A percentile compares a stretch with the other conserved stretches of the same genome.
These are phyloP conservation scores for Neurospora sp. DNA, from an alignment of 495 filamentous ascomycete species.

Conservation along the genomic window DNA sequence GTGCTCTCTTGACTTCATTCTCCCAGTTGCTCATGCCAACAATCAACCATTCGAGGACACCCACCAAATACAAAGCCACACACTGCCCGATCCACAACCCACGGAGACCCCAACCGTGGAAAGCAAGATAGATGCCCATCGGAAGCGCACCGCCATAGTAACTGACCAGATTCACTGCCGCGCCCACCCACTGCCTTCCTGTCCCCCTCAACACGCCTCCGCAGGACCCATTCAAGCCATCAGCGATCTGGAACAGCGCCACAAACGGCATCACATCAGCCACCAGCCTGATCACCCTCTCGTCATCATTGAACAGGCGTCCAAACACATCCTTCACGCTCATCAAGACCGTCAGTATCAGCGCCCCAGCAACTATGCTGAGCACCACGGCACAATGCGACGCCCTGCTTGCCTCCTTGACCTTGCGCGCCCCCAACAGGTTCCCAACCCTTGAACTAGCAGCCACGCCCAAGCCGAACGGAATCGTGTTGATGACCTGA, in stretches of 20 bases:
- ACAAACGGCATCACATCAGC: constrained; percentile 76
- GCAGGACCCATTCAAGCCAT: constrained; percentile 78
- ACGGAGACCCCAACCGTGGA: constrained; percentile 77
- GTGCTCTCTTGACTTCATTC: constrained; percentile 62
- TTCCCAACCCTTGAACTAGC: constrained; percentile 75
- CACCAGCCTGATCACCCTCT: constrained; percentile 61
- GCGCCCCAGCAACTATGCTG: constrained; percentile 54
- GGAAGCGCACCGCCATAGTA: constrained; percentile 85
- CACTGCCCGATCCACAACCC: constrained; percentile 89
- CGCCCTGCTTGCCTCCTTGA: constrained; percentile 57
- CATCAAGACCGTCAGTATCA: constrained; percentile 67
- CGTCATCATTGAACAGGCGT: constrained; percentile 75
- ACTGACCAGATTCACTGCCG: constrained; percentile 77
- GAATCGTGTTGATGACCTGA: constrained; percentile 86
- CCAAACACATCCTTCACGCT: constrained; percentile 67
- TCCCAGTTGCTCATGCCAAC: constrained; percentile 75
- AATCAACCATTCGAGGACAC: constrained; percentile 68
- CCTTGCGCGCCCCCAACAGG: constrained; percentile 61
- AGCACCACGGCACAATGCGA: constrained; percentile 73
- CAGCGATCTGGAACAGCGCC: constrained; percentile 89
- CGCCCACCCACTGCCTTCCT: constrained; percentile 83
- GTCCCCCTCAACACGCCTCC: constrained; percentile 75
- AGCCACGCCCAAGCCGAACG: constrained; percentile 83
- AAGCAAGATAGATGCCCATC: constrained; percentile 76
- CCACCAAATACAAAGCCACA: constrained; percentile 78